Evolutionary conservation across 208 protist species (phyloP), one percentile per base, ranked within the genome.

Genomic region (Leishmania martiniquensis): DNA sequence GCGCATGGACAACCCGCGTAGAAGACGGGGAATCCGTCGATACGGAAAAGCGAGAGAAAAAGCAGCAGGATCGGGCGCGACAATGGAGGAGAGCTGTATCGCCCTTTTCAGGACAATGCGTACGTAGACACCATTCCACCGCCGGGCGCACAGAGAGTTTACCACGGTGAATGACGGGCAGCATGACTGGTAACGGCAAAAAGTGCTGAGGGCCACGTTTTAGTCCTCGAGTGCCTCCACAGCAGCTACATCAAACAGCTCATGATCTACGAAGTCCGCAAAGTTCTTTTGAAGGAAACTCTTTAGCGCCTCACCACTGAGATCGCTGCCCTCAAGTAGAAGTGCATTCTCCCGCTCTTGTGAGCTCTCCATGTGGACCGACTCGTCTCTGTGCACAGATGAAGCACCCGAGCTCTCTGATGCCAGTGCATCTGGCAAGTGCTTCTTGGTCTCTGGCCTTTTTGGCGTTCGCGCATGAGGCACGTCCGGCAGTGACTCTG

Each of bases 211-310:
- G 20, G 51, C 12, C 17, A n/a, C 39, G 51, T 13, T 3, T 62
- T 37, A 75, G 34, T n/a, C 32, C n/a, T 72, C 60, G 5, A 82
- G 45, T 54, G 42, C 39, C 32, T 82, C 82, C 59, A 87, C 66
- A 25, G 82, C 73, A 7, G 55, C 76, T 29, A 85, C 37, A 65
- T 89, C 80, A 55, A 86, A 72, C n/a, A 91, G 25, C 32, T 87
- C 85, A 10, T 92, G 73, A 72, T 95, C 87, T 62, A 90, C 75
- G 69, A 87, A 95, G 59, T 97, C 93, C n/a, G 88, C 78, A 81
- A 97, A 97, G 55, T 97, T 92, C 29, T 84, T 83, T 71, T 93
- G 81, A 52, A 97, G 73, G 82, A 96, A 97, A 25, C 83, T 82
- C 75, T 87, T 90, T 0, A 97, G 86, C 2, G 84, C 78, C 37